These are phyloP conservation scores for Coffea canephora DNA, from an alignment of 257 asterid species.

Conservation along the genomic window DNA sequence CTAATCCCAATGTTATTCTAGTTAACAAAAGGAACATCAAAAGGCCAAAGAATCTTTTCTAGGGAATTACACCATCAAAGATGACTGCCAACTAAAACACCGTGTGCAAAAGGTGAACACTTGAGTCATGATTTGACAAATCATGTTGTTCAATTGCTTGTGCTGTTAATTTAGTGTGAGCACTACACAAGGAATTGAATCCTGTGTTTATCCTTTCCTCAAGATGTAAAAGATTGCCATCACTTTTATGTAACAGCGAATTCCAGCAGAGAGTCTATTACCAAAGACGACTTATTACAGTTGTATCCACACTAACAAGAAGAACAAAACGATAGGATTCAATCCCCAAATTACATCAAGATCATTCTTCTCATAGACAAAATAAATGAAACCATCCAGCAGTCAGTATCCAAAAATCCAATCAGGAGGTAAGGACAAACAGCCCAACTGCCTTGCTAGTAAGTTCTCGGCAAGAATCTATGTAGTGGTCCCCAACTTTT, in stretches of 20 bases:
- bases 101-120: not conserved
- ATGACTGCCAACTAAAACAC: not conserved
- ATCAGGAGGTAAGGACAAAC: not conserved
- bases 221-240: not conserved
- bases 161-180: not conserved
- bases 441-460: not conserved
- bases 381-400: not conserved
- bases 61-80: not conserved
- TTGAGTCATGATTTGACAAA: not conserved
- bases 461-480: not conserved
- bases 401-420: not conserved
- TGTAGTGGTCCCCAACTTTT: not conserved
- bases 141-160: not conserved
- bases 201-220: not conserved
- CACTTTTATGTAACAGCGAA: not conserved
- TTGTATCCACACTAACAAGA: not conserved
- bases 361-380: not conserved
- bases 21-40: constrained; percentile 4
- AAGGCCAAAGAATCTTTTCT: not conserved
- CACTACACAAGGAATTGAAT: no score
- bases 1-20: not conserved
- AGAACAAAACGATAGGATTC: not conserved
- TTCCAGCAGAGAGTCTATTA: not conserved
- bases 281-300: not conserved
- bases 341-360: not conserved